Conservation (phyloP, 192 early-diverging fungal species). For the Piromyces sp. region DNA sequence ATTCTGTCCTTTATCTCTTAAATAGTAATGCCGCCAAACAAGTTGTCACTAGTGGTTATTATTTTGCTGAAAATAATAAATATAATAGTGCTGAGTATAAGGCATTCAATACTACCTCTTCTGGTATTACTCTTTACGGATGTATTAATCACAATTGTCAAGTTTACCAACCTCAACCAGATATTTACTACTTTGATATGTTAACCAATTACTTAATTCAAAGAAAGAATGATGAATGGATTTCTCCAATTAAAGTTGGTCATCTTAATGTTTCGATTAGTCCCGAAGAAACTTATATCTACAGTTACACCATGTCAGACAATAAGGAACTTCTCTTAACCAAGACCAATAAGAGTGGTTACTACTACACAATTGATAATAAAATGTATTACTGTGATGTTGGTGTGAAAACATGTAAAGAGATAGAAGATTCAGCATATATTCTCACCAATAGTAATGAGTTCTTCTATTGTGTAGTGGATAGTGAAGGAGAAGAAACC, state of each 20-base stretch:
- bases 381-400: background rate
- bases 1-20: background rate
- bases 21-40: background rate
- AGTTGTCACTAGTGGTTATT: background rate
- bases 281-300: background rate
- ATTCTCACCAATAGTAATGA: background rate
- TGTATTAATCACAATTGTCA: background rate
- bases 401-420: background rate
- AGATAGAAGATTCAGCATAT: background rate
- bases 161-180: background rate
- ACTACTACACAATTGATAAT: background rate
- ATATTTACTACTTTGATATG: background rate
- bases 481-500: background rate
- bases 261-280: background rate
- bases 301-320: background rate
- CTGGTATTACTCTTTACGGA: background rate
- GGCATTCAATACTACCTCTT: background rate
- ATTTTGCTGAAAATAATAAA: background rate
- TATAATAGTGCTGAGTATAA: background rate
- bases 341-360: background rate
- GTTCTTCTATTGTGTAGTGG: background rate
- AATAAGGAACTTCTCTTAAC: background rate
- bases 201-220: background rate
- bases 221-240: background rate
- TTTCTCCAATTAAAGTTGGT: background rate